These are phyloP conservation scores for Westerdykella ornata DNA, from an alignment of 2,329 filamentous ascomycete genomes.

Conservation along the genomic window DNA sequence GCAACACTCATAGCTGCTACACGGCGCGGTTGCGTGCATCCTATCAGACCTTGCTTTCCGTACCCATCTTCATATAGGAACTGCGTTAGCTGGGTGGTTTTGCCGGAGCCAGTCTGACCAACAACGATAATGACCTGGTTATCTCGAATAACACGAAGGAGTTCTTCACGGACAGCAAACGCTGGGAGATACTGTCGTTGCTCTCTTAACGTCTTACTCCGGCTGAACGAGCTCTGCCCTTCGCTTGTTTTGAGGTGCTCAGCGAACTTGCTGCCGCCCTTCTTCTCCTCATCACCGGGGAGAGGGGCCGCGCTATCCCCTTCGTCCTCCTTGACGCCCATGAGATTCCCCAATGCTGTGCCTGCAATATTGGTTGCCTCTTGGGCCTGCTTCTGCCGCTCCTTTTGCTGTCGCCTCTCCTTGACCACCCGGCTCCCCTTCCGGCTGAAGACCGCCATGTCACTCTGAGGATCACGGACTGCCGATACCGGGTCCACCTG, in stretches of 20 bases:
- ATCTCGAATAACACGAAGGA: conserved; percentile 85
- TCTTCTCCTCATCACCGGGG: conserved; percentile 63
- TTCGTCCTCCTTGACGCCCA: conserved; percentile 90
- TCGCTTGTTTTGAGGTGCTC: conserved; percentile 83
- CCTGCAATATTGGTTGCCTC: conserved; percentile 90
- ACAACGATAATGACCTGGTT: conserved; percentile 97
- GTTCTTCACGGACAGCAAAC: conserved; percentile 90
- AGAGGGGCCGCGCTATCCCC: conserved; percentile 76
- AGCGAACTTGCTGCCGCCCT: conserved; percentile 71
- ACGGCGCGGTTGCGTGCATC: conserved; percentile 90
- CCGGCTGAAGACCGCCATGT: conserved; percentile 96
- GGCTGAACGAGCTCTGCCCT: conserved; percentile 80
- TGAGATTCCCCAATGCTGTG: conserved; percentile 86
- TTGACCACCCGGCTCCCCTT: conserved; percentile 92
- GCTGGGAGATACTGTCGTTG: conserved; percentile 91
- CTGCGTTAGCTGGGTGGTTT: conserved; percentile 95
- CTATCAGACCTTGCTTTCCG: conserved; percentile 79
- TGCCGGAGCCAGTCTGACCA: conserved; percentile 93
- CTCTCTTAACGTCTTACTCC: conserved; percentile 81
- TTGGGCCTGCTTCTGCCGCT: conserved; percentile 88
- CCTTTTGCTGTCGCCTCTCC: conserved; percentile 83
- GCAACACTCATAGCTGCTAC: conserved; percentile 99
- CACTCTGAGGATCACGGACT: conserved; percentile 87
- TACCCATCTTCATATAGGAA: conserved; percentile 96
- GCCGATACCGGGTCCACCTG: conserved; percentile 92